phyloP scores from a whole-genome alignment of 2,329 filamentous ascomycete genomes.

The Ceratocystis cacaofunesta region DNA sequence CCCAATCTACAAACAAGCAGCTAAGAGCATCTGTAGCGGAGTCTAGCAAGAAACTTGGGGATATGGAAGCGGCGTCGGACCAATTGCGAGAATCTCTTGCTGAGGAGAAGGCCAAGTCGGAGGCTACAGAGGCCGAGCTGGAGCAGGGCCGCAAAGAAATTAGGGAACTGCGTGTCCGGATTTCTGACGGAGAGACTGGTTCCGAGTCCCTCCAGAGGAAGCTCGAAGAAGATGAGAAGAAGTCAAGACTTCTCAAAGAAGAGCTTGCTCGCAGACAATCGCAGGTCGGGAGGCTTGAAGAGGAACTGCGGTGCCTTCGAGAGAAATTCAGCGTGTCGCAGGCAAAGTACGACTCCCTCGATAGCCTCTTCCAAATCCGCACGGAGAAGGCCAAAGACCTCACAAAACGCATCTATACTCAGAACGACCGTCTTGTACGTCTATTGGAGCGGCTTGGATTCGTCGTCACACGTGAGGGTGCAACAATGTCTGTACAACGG shows the following conservation, averaged over 20 bases:
- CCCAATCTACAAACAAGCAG: slow-evolving; percentile 39
- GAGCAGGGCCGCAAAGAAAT: slow-evolving; percentile 56
- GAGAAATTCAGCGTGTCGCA: slow-evolving; percentile 46
- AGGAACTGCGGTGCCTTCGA: slow-evolving; percentile 55
- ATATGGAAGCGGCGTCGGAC: slow-evolving; percentile 36
- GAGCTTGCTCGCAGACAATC: slow-evolving; percentile 61
- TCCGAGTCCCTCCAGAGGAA: slow-evolving; percentile 63
- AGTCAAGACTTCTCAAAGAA: slow-evolving; percentile 50
- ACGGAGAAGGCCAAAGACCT: slow-evolving; percentile 65
- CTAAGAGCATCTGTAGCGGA: slow-evolving; percentile 42
- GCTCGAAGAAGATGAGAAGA: slow-evolving; percentile 60
- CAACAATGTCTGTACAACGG: slow-evolving; percentile 61
- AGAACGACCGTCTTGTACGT: slow-evolving; percentile 69
- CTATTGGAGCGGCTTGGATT: slow-evolving; percentile 82
- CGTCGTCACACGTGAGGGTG: slow-evolving; percentile 58
- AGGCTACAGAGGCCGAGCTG: slow-evolving; percentile 41
- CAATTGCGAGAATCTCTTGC: slow-evolving; percentile 40
- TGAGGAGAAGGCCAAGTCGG: slow-evolving; percentile 38
- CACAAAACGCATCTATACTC: slow-evolving; percentile 65
- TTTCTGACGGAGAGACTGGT: slow-evolving; percentile 71
- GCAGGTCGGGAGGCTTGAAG: slow-evolving; percentile 60
- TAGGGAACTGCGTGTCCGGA: slow-evolving; percentile 49
- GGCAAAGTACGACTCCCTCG: slow-evolving; percentile 35
- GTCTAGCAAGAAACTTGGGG: slow-evolving; percentile 29
- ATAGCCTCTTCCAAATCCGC: slow-evolving; percentile 50